Base-by-base conservation (phyloP, 306 rosid species). In the Prunus davidiana region DNA sequence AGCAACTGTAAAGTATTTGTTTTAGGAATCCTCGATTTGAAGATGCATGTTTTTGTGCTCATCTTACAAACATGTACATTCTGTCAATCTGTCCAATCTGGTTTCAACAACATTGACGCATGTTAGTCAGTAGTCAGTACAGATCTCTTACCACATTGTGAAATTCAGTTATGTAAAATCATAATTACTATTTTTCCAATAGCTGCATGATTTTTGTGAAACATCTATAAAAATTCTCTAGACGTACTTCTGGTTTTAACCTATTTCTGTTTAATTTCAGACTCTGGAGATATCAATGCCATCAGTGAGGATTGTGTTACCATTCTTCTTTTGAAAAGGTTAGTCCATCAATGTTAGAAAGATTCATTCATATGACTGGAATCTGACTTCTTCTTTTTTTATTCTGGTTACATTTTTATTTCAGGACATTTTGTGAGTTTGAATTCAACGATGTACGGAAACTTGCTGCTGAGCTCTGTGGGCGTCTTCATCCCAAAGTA, bases 381-480 rank as follows among this genome's bases (percentile, higher is more conserved):
- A 75, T 75, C 79, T 70, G 64, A 78, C 68, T 50, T 68, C 13
- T 43, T 32, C 38, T 4, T 32, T 55, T 24, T 68, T 25, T 43
- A 64, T 60, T 70, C 28, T 32, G 56, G 56, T 61, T 56, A 63
- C 72, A 67, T 41, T 27, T 18, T 9, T 68, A 68, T 56, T 75
- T 78, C 89, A 90, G 98, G 91, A 92, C 96, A 67, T 88, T 90
- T 73, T 65, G 78, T 79, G 85, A 89, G 82, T 83, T 78, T 75
- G 96, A 92, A 82, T 94, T 90, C 87, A 93, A 92, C 73, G 95
- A 92, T 54, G 98, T 91, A 25, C 88, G 85, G 76, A 94, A 89
- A 78, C 91, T 90, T 67, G 91, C 98, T 76, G 97, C 98, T 83
- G 97, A 94, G 91, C 85, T 94, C 13, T 89, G 95, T 84, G 97